Conservation (phyloP, 192 early-diverging fungal genomes). For the Coemansia asiatica region DNA sequence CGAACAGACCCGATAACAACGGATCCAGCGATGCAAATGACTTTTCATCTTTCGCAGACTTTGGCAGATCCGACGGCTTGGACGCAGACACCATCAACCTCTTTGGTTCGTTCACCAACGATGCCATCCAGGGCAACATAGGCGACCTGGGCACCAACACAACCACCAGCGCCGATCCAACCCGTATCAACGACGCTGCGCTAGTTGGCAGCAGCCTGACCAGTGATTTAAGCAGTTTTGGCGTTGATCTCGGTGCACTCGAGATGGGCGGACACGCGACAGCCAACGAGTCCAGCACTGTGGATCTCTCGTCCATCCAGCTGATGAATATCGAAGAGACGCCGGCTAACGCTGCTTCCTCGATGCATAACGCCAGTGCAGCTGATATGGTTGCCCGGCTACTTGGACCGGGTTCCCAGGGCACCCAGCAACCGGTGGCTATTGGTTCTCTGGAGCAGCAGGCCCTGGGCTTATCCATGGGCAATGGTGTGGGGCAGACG, state of each 20-base stretch:
- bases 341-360: background rate
- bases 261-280: constrained; percentile 12
- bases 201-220: constrained; percentile 23
- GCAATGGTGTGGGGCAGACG: background rate
- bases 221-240: constrained; percentile 34
- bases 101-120: constrained; percentile 47
- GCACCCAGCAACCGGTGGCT: background rate
- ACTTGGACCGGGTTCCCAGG: constrained; percentile 20
- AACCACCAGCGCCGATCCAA: background rate
- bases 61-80: constrained; percentile 23
- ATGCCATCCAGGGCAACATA: constrained; percentile 8
- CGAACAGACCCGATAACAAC: constrained; percentile 1
- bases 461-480: background rate
- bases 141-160: background rate
- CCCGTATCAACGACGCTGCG: background rate
- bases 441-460: background rate
- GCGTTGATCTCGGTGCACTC: constrained; percentile 31
- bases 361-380: constrained; percentile 14
- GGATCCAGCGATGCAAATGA: constrained; percentile 13
- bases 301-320: constrained; percentile 45
- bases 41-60: constrained; percentile 30
- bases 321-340: constrained; percentile 34
- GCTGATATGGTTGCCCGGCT: constrained; percentile 37
- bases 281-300: background rate
- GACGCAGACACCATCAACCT: constrained; percentile 34